Conservation (phyloP, 306 rosid species). For the Heteromeles arbutifolia region DNA sequence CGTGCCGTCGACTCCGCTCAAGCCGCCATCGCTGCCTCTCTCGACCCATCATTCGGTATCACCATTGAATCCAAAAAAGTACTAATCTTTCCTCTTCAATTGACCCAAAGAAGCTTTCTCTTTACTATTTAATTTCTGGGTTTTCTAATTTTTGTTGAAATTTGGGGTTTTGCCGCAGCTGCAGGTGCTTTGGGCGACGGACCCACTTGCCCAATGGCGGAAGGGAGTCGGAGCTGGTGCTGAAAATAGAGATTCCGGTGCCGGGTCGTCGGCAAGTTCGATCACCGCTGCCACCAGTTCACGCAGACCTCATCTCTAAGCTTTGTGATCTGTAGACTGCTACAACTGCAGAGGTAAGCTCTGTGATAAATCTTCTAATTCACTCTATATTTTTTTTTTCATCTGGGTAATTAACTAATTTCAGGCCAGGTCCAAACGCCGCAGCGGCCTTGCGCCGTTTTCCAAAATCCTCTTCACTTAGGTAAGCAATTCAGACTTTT, state of each 20-base stretch:
- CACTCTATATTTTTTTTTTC: no score
- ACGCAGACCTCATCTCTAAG: no score
- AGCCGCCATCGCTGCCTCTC: slow-evolving; percentile 64
- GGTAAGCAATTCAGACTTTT: no score
- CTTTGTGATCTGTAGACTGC: no score
- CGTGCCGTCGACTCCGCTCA: slow-evolving; percentile 69
- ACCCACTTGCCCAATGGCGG: slow-evolving; percentile 24
- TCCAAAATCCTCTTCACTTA: no score
- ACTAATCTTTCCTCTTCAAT: neutral
- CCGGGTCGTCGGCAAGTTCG: slow-evolving; percentile 30
- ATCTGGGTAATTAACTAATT: no score
- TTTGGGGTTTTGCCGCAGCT: slow-evolving; percentile 31
- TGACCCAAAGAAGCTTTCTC: neutral
- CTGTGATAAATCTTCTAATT: no score
- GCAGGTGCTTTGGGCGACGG: slow-evolving; percentile 82
- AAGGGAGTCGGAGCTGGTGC: no score
- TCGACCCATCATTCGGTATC: slow-evolving; percentile 70
- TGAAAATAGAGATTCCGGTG: neutral
- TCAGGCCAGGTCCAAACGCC: no score
- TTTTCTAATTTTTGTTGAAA: neutral
- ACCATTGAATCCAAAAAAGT: slow-evolving; percentile 70
- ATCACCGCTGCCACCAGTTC: neutral
- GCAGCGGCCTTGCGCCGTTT: no score
- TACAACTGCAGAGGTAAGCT: no score
- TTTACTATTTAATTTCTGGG: neutral